Base-by-base conservation (phyloP, 2,329 filamentous ascomycete species). In the Trichoderma sp. region DNA sequence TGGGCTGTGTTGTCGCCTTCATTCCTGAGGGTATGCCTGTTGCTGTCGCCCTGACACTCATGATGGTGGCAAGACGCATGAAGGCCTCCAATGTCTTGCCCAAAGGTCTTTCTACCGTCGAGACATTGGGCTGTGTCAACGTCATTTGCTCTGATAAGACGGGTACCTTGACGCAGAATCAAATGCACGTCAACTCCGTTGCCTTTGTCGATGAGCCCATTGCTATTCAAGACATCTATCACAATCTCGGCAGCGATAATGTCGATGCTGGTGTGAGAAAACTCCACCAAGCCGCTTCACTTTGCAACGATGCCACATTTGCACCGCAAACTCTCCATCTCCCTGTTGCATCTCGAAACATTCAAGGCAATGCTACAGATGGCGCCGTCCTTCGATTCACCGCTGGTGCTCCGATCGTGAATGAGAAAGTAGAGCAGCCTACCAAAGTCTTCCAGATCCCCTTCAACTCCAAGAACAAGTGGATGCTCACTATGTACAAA, bases 391-490 rank as follows among this genome's bases (percentile, higher is more conserved):
- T 85, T 2, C 78, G 81, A 5, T 83, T 84, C 32, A 81, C 82
- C 1, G 79, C 82, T 6, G 72, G 69, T 3, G 66, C 66, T 36
- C 36, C 66, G 15, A n/a, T n/a, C n/a, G 21, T 60, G 2, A 79
- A 78, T 2, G 73, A 69, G 30, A 72, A 76, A 57, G 73, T 71
- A 11, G 74, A 73, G 15, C 73, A 66, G 0, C 73, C 73, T 39
- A 75, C 75, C 7, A 74, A 81, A 1, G 74, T 81, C 5, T 83
- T 83, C 56, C 80, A 85, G 64, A 80, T 86, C 5, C 82, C 85
- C 0, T 86, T 86, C 79, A 86, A 86, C 76, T 85, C 83, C 18
- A 85, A 84, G 76, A 85, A 84, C 75, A 86, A 86, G 71, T 86
- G 81, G 79, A 85, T 85, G 82, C 78, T 86, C n/a, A 83, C 81